Conservation (phyloP, 352 stramenopile species). For the Blastocystis sp. region DNA sequence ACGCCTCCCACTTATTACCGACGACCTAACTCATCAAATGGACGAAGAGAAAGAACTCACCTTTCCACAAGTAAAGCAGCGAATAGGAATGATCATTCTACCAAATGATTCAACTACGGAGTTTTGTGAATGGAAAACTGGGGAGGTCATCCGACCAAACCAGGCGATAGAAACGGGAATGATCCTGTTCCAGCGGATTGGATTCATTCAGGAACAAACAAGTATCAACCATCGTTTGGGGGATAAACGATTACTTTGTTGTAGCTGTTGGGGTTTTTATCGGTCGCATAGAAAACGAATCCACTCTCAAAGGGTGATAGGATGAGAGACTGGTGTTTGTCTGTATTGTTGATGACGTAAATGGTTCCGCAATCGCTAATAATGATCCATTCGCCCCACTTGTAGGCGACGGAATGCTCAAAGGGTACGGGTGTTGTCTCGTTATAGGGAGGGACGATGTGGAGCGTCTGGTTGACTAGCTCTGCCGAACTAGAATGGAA, state of each 20-base stretch:
- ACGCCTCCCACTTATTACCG: conserved; percentile 19
- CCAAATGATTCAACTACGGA: not conserved
- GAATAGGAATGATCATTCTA: not conserved
- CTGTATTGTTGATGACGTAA: conserved; percentile 19
- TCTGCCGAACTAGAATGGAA: conserved; percentile 1
- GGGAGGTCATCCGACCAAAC: not conserved
- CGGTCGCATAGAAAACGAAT: conserved; percentile 27
- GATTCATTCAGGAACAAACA: not conserved
- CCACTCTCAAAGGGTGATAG: conserved; percentile 1
- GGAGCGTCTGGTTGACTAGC: not conserved
- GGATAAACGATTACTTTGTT: not conserved
- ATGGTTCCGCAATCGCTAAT: not conserved
- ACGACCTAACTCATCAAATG: not conserved
- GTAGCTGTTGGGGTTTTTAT: not conserved
- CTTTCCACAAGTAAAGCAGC: conserved; percentile 52
- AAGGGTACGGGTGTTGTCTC: not conserved
- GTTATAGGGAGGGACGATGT: not conserved
- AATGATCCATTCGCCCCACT: conserved; percentile 16
- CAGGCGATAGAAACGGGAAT: not conserved
- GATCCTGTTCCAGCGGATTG: too few relatives aligned
- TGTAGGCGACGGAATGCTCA: not conserved
- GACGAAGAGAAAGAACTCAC: not conserved
- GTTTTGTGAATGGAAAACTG: not conserved
- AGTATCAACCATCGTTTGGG: not conserved
- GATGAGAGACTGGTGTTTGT: not conserved